These are phyloP conservation scores for Plenodomus tracheiphilus DNA, from an alignment of 2,329 filamentous ascomycete genomes.

Conservation along the genomic window DNA sequence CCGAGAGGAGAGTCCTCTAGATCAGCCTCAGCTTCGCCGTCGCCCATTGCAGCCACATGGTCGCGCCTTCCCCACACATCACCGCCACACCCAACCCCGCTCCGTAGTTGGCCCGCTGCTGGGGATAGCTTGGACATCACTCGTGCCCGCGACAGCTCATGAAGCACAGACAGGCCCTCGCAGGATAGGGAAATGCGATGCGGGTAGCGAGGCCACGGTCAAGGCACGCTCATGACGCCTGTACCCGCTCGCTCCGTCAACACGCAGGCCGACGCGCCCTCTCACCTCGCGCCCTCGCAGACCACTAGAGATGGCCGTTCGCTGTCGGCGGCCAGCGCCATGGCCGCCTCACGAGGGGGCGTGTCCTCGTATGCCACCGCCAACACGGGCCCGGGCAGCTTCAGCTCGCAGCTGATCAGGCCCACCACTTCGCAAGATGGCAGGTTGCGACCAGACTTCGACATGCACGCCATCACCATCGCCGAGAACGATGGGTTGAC, in stretches of 20 bases:
- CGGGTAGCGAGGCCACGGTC: conserved; percentile 41
- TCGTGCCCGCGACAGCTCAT: conserved; percentile 32
- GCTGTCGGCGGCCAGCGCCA: conserved; percentile 53
- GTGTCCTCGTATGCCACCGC: conserved; percentile 70
- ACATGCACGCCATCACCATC: conserved; percentile 54
- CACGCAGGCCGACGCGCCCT: conserved; percentile 41
- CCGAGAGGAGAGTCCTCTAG: no score
- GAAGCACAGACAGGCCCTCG: conserved; percentile 37
- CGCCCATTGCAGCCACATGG: conserved; percentile 5
- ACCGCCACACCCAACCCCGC: conserved; percentile 21
- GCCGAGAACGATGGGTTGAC: conserved; percentile 65
- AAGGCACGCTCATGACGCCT: conserved; percentile 49
- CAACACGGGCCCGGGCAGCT: conserved; percentile 72
- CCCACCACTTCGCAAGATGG: conserved; percentile 69
- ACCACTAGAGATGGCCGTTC: conserved; percentile 59
- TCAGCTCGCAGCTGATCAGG: conserved; percentile 78
- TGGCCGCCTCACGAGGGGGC: conserved; percentile 64
- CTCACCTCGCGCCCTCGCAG: conserved; percentile 49
- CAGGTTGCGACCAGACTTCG: conserved; percentile 60
- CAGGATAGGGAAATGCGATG: conserved; percentile 42
- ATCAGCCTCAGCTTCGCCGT: not conserved
- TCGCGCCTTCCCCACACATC: conserved; percentile 10
- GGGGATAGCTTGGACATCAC: conserved; percentile 14
- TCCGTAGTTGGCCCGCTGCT: conserved; percentile 16
- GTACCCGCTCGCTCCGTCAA: conserved; percentile 47